phyloP scores from a whole-genome alignment of 2,329 filamentous ascomycete genomes.

The Neoarthrinium moseri region DNA sequence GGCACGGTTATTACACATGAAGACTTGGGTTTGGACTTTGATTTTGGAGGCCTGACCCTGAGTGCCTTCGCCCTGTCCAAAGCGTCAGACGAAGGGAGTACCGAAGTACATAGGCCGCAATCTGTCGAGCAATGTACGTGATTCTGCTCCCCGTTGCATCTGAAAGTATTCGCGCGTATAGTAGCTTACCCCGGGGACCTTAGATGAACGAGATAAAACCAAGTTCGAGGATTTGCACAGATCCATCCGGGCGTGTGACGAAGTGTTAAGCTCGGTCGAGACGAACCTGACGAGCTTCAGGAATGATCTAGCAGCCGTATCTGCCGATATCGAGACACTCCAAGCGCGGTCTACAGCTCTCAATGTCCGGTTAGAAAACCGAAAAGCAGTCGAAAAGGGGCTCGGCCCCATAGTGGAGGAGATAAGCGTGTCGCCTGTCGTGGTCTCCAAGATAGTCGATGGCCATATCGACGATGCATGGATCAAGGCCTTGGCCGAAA shows the following conservation, averaged over 20 bases:
- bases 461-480: constrained; percentile 88
- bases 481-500: constrained; percentile 77
- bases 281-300: constrained; percentile 90
- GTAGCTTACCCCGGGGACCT: constrained; percentile 10
- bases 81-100: constrained; percentile 19
- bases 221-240: constrained; percentile 89
- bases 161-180: neutral
- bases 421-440: constrained; percentile 79
- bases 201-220: constrained; percentile 76
- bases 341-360: constrained; percentile 83
- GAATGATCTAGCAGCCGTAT: constrained; percentile 87
- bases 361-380: constrained; percentile 82
- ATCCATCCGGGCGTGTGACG: constrained; percentile 87
- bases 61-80: constrained; percentile 61
- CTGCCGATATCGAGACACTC: constrained; percentile 90
- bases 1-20: constrained; percentile 36
- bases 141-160: constrained; percentile 9
- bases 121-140: constrained; percentile 71
- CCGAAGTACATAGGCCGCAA: constrained; percentile 50
- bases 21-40: constrained; percentile 66
- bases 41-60: constrained; percentile 77
- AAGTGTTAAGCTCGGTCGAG: constrained; percentile 90
- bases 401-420: constrained; percentile 89
- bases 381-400: constrained; percentile 84
- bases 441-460: constrained; percentile 83